Conservation (phyloP, 805 yeast genomes). For the Candida methanosorbosa region DNA sequence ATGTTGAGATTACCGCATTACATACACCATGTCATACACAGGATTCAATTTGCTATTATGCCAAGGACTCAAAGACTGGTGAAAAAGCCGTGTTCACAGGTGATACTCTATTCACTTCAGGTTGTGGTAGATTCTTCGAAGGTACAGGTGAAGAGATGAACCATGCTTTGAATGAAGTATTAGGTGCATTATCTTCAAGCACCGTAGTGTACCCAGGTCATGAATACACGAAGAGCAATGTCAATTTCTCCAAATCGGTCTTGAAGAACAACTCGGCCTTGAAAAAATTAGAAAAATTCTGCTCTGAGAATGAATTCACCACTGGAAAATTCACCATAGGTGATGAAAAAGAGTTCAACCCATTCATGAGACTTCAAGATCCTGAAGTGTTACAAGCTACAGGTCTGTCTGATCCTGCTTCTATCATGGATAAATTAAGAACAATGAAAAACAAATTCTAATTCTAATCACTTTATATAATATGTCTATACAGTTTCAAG, state of each 20-base stretch:
- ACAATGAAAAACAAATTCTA: slow-evolving; percentile 61
- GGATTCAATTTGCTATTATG: slow-evolving; percentile 88
- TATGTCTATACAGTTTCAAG: slow-evolving; percentile 22
- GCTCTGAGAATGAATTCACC: slow-evolving; percentile 53
- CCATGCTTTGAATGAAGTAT: slow-evolving; percentile 45
- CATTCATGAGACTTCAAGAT: slow-evolving; percentile 77
- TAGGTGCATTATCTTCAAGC: slow-evolving; percentile 55
- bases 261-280: slow-evolving; percentile 44
- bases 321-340: slow-evolving; percentile 80
- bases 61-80: slow-evolving; percentile 50
- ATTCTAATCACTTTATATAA: slow-evolving; percentile 1
- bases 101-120: slow-evolving; percentile 88
- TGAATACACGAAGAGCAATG: slow-evolving; percentile 84
- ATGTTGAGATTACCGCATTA: slow-evolving; percentile 63
- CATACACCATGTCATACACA: slow-evolving; percentile 98
- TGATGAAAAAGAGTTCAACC: slow-evolving; percentile 79
- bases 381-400: slow-evolving; percentile 51
- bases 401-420: slow-evolving; percentile 38
- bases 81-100: slow-evolving; percentile 86
- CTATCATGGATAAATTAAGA: slow-evolving; percentile 68
- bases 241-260: slow-evolving; percentile 64
- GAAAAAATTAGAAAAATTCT: slow-evolving; percentile 41
- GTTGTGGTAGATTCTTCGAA: slow-evolving; percentile 96
- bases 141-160: slow-evolving; percentile 83
- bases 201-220: slow-evolving; percentile 90